These are phyloP conservation scores for Gastrolobium bilobum DNA, from an alignment of 306 rosid genomes.

Conservation along the genomic window DNA sequence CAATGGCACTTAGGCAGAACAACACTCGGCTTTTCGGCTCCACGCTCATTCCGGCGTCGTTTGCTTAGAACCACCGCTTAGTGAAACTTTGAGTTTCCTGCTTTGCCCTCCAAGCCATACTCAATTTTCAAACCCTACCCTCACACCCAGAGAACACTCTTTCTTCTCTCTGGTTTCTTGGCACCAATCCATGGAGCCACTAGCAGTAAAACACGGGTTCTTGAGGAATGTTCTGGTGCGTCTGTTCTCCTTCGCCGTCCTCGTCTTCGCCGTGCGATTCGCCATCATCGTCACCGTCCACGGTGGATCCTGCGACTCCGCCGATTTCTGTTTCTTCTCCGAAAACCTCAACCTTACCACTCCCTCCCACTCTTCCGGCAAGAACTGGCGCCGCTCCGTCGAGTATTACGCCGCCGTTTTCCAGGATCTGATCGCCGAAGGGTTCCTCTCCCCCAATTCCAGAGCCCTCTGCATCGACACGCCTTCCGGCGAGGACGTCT, in stretches of 20 bases:
- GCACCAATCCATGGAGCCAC: constrained; percentile 51
- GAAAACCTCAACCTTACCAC: constrained; percentile 1
- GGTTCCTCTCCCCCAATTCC: constrained; percentile 52
- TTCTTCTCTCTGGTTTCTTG: constrained; percentile 32
- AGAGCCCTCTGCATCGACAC: constrained; percentile 60
- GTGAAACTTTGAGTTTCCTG: neutral
- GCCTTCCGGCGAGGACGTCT: constrained; percentile 56
- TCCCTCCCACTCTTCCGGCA: constrained; percentile 15
- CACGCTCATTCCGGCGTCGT: neutral
- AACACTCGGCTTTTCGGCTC: neutral
- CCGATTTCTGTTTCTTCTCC: constrained; percentile 61
- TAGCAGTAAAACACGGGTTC: constrained; percentile 39
- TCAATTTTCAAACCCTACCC: constrained; percentile 16
- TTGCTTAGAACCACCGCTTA: neutral
- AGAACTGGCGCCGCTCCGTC: constrained; percentile 56
- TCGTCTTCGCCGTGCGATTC: constrained; percentile 56
- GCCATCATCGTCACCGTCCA: constrained; percentile 60
- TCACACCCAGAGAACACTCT: neutral
- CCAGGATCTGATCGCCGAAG: constrained; percentile 61
- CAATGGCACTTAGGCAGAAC: neutral
- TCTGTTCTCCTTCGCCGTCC: constrained; percentile 57
- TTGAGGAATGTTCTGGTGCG: constrained; percentile 49
- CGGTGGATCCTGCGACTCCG: constrained; percentile 55
- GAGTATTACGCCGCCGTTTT: constrained; percentile 59
- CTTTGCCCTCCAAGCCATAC: constrained; percentile 45